phyloP scores from a whole-genome alignment of 768 basidiomycete genomes.

The Pulveroboletus sp. region DNA sequence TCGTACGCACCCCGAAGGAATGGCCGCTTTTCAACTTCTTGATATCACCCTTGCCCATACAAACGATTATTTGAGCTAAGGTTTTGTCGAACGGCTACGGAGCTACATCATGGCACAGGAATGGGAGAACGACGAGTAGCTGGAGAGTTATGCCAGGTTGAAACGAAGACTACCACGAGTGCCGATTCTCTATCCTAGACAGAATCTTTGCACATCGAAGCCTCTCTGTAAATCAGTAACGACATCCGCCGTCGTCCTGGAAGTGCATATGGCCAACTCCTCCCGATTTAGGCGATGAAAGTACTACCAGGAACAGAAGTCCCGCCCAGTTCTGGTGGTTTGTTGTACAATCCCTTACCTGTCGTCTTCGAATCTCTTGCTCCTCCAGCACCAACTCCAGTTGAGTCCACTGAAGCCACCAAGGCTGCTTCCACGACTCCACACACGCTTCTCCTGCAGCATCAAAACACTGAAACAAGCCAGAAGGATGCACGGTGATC shows the following conservation, averaged over 20 bases:
- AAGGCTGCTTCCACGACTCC: slow-evolving; percentile 24
- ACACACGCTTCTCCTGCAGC: slow-evolving; percentile 60
- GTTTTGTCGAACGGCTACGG: slow-evolving; percentile 19
- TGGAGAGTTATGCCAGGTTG: slow-evolving; percentile 41
- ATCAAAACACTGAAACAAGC: slow-evolving; percentile 71
- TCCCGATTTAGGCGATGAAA: slow-evolving; percentile 36
- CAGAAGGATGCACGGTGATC: slow-evolving; percentile 67
- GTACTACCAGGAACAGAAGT: slow-evolving; percentile 33
- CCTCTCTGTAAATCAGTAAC: slow-evolving; percentile 15
- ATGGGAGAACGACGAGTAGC: slow-evolving; percentile 35
- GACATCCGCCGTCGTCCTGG: slow-evolving; percentile 40
- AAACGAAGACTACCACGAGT: slow-evolving; percentile 52
- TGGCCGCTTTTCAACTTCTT: slow-evolving; percentile 61
- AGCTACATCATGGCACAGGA: slow-evolving; percentile 18
- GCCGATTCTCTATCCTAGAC: slow-evolving; percentile 1
- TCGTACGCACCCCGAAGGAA: slow-evolving; percentile 72
- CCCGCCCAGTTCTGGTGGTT: slow-evolving; percentile 70
- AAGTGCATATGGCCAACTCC: slow-evolving; percentile 57
- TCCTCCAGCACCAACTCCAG: slow-evolving; percentile 13
- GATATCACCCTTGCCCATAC: slow-evolving; percentile 40
- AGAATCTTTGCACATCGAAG: background rate
- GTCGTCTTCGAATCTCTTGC: background rate
- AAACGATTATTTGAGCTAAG: slow-evolving; percentile 24
- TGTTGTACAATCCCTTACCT: slow-evolving; percentile 49
- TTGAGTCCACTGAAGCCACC: slow-evolving; percentile 6